Evolutionary conservation across 306 rosid genomes (phyloP).

Genomic region (Neltuma alba): DNA sequence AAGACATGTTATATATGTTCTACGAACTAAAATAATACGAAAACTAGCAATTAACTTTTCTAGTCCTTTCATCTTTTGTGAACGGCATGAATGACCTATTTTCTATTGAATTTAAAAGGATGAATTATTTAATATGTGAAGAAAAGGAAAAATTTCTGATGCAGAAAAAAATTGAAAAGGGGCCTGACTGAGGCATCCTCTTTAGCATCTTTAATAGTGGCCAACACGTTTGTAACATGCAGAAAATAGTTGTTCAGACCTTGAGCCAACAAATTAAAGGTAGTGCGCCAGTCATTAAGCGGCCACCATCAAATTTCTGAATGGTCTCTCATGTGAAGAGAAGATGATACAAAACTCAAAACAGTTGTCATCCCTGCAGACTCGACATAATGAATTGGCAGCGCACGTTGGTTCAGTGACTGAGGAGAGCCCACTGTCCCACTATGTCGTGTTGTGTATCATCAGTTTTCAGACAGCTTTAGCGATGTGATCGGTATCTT

Average conservation of each 20-base stretch:
- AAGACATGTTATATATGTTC: background rate
- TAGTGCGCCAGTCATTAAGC: background rate
- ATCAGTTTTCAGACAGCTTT: slow-evolving; percentile 4
- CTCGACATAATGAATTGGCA: background rate
- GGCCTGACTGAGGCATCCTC: background rate
- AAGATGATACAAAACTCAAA: background rate
- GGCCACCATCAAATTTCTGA: background rate
- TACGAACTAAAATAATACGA: background rate
- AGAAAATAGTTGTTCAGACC: background rate
- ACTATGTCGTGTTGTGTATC: background rate
- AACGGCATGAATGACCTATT: background rate
- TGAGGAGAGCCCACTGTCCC: background rate
- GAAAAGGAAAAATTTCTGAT: background rate
- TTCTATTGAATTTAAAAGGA: background rate
- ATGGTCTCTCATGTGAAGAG: background rate
- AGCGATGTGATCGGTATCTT: slow-evolving; percentile 1
- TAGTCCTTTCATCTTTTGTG: background rate
- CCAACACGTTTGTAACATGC: background rate
- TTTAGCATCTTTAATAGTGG: background rate
- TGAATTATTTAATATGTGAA: background rate
- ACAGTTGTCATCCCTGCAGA: background rate
- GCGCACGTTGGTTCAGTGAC: background rate
- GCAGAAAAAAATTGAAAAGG: background rate
- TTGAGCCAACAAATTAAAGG: background rate
- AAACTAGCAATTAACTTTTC: background rate